Evolutionary conservation across 2,329 filamentous ascomycete genomes (phyloP).

Genomic region (Aureobasidium sp.): DNA sequence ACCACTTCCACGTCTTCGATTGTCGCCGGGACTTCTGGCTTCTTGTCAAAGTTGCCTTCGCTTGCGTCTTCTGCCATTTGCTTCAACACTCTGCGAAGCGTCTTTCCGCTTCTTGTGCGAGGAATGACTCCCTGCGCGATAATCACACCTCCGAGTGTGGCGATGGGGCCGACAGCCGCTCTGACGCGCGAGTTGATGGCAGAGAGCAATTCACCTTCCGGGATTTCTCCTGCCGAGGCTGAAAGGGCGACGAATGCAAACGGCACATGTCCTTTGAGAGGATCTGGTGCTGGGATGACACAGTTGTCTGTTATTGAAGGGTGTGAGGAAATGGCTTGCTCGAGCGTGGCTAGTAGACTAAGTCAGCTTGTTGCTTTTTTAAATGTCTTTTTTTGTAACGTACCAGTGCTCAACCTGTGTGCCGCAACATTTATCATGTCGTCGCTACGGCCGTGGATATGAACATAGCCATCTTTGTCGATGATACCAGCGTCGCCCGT

Average conservation of each 20-base stretch:
- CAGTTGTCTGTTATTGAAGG: slow-evolving; percentile 74
- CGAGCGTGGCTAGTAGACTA: slow-evolving; percentile 60
- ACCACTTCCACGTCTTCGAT: slow-evolving; percentile 75
- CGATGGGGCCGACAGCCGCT: slow-evolving; percentile 79
- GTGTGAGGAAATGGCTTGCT: slow-evolving; percentile 82
- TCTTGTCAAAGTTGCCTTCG: slow-evolving; percentile 63
- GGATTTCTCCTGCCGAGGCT: slow-evolving; percentile 26
- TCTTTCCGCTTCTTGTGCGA: slow-evolving; percentile 89
- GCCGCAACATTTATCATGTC: slow-evolving; percentile 96
- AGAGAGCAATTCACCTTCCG: slow-evolving; percentile 41
- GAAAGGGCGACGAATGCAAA: slow-evolving; percentile 73
- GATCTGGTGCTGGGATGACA: slow-evolving; percentile 78
- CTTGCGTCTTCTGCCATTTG: slow-evolving; percentile 79
- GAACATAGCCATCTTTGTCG: slow-evolving; percentile 58
- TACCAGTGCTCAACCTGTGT: slow-evolving; percentile 81
- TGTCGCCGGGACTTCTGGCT: slow-evolving; percentile 71
- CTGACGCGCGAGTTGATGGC: slow-evolving; percentile 70
- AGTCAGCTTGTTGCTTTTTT: background rate
- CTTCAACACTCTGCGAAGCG: slow-evolving; percentile 69
- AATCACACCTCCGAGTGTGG: slow-evolving; percentile 76
- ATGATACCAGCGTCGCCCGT: slow-evolving; percentile 87
- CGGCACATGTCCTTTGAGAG: slow-evolving; percentile 81
- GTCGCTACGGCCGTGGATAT: slow-evolving; percentile 61
- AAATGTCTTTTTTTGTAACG: slow-evolving; percentile 22
- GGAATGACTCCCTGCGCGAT: slow-evolving; percentile 83